Conservation (phyloP, 2,329 filamentous ascomycete genomes). For the Epichloe gansuensis region DNA sequence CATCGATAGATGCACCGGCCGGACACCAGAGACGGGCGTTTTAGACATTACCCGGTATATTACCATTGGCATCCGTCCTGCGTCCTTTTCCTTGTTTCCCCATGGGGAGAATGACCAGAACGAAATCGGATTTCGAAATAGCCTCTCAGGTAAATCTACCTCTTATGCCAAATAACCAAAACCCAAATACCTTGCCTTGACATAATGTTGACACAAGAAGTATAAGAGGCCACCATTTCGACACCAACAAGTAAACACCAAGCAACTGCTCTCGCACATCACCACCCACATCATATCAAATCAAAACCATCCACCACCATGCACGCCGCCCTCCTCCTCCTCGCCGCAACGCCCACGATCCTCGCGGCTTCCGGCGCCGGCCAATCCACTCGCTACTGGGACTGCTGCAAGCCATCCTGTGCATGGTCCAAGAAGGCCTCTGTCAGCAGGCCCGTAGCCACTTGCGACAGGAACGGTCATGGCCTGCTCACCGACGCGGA, state of each 20-base stretch:
- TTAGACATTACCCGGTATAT: too few species aligned
- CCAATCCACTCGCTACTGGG: conserved; percentile 36
- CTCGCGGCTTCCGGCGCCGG: conserved; percentile 17
- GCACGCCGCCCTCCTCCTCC: conserved; percentile 5
- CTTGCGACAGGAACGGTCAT: conserved; percentile 43
- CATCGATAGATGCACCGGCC: too few species aligned
- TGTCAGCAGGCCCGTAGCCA: conserved; percentile 36
- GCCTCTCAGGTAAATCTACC: too few species aligned
- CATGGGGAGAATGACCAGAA: too few species aligned
- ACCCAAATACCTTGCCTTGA: too few species aligned
- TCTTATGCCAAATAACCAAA: too few species aligned
- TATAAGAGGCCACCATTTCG: too few species aligned
- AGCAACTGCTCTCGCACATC: background rate
- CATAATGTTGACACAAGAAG: too few species aligned
- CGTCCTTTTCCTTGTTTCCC: too few species aligned
- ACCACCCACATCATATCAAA: background rate
- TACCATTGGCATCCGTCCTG: too few species aligned
- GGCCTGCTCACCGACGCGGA: conserved; percentile 35
- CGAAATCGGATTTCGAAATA: too few species aligned
- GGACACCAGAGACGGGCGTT: too few species aligned
- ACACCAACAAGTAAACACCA: background rate
- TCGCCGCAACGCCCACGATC: conserved; percentile 13
- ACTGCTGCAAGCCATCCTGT: conserved; percentile 62
- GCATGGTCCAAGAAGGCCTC: conserved; percentile 45
- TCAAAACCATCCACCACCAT: background rate